Evolutionary conservation across 1,139 yeast species (phyloP), one percentile per base, ranked within the genome.

Genomic region (Pichia sp.): DNA sequence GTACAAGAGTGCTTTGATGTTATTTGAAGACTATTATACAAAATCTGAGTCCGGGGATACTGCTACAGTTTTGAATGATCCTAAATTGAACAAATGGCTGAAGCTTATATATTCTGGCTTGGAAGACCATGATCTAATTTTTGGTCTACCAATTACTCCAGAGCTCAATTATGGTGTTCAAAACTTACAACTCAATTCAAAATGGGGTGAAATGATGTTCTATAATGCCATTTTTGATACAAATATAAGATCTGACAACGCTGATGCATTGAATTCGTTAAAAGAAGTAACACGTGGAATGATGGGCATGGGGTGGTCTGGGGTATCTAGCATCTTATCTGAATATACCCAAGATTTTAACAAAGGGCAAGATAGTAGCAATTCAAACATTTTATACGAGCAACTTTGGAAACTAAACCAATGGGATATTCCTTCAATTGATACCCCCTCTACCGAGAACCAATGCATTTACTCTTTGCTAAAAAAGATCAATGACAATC

Each of bases 391-490:
- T n/a, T 31, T 48, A 11, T 71, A 64, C 47, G 66, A 73, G 40
- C 72, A 81, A 71, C 71, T 79, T 0, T 84, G 94, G 94, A 81
- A 80, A 53, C 60, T 84, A 30, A 72, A 69, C 40, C 69, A 72
- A 39, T 85, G 95, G 95, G 81, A 79, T 43, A 44, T 80, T 5
- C 84, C 91, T 0, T 52, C 54, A 2, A 64, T 73, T 0, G 52
- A 50, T 3, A 46, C 45, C 0, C 56, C 70, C 0, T 35, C 38
- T 0, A 57, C 60, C 3, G 71, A 67, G 36, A 67, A 72, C 41
- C 71, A 69, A 36, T 56, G 62, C 6, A 61, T 74, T 11, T 82
- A 76, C 52, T 64, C 63, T 15, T 60, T 69, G 2, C 61, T 79
- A 46, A 77, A 72, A 42, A 58, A 56, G 33, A 49, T 69, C 3